Evolutionary conservation across 1,284 basidiomycete species (phyloP).

Genomic region (Tremellales sp.): DNA sequence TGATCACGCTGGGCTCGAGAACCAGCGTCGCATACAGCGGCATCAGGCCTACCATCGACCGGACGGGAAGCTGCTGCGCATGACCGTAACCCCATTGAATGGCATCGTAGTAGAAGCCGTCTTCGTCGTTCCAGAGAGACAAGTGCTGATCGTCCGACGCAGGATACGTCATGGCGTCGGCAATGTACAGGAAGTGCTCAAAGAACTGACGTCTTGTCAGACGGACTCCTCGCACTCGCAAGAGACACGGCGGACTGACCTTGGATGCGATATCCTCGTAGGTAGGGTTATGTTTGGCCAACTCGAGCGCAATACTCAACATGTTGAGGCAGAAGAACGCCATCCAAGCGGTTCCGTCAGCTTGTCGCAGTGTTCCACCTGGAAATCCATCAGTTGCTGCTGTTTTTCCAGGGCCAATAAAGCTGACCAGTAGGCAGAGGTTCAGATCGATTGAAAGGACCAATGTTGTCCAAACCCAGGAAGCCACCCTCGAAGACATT

Average conservation of each 20-base stretch:
- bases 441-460: conserved; percentile 96
- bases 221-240: not conserved
- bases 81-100: conserved; percentile 84
- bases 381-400: no score
- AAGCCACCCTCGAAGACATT: conserved; percentile 99
- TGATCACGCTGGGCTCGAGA: conserved; percentile 81
- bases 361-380: conserved; percentile 85
- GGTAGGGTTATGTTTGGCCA: conserved; percentile 94
- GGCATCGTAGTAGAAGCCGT: conserved; percentile 97
- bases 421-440: conserved; percentile 83
- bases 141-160: conserved; percentile 66
- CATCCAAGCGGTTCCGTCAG: conserved; percentile 99
- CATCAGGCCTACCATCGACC: conserved; percentile 90
- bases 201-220: conserved; percentile 41
- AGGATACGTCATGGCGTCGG: conserved; percentile 94
- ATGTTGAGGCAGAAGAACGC: conserved; percentile 96
- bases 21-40: conserved; percentile 93
- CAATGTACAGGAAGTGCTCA: conserved; percentile 91
- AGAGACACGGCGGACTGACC: conserved; percentile 51
- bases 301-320: conserved; percentile 94
- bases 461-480: conserved; percentile 96
- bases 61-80: conserved; percentile 81
- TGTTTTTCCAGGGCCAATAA: conserved; percentile 86
- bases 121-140: conserved; percentile 91
- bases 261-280: conserved; percentile 99